Base-by-base conservation (phyloP, 306 rosid species). In the Sesbania bispinosa region DNA sequence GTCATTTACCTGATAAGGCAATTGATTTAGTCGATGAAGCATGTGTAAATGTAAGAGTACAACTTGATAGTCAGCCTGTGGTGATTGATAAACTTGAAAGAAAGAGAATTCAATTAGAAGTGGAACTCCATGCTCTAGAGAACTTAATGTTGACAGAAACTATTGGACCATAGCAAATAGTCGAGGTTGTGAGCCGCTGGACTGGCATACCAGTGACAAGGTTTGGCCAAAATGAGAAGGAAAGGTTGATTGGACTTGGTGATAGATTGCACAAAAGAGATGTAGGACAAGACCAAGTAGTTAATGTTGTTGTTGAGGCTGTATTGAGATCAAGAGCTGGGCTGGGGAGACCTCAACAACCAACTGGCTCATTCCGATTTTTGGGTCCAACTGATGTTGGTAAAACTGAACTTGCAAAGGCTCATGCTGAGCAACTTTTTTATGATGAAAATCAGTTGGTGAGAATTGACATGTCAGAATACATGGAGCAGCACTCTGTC, bases 321-420 rank as follows among this genome's bases (percentile, higher is more conserved):
- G 98, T 93, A 0, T 62, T 93, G 76, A 84, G 98, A 65, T 90
- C 98, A 9, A 84, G 98, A 73, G 98, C 97, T 13, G 98, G 98
- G 11, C 65, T 93, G 2, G 96, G 96, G 30, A 79, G 97, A 38
- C 92, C 94, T 0, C 85, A 93, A 50, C 98, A 90, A 27, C 98
- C 98, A 11, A 93, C 98, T 0, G 98, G 98, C 0, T 93, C 98
- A 0, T 93, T 93, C 79, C 62, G 90, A 0, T 93, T 93, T 74
- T 69, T 93, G 62, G 98, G 98, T 45, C 98, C 98, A 24, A 93
- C 97, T 7, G 98, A 97, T 45, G 97, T 93, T 4, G 97, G 98
- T 15, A 93, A 93, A 68, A 93, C 98, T 1, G 98, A 93, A 83
- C 98, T 93, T 43, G 98, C 98, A 15, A 93, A 93, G 80, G 98